These are phyloP conservation scores for Jaapia argillacea DNA, from an alignment of 768 basidiomycete species.

Conservation along the genomic window DNA sequence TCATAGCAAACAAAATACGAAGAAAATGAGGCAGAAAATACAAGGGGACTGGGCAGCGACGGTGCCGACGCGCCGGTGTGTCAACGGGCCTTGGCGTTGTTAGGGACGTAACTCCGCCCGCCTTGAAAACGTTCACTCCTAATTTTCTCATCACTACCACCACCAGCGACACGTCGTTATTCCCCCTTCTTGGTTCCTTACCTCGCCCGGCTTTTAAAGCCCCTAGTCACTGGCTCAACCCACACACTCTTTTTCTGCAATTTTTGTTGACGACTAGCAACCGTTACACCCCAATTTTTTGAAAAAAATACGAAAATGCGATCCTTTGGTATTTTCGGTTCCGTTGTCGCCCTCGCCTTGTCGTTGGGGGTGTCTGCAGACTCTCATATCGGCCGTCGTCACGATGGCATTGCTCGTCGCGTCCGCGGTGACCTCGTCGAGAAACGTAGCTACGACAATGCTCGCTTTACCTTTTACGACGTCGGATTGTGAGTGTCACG, in stretches of 20 bases:
- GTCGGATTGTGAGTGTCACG: conserved; percentile 21
- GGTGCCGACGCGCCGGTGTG: no score
- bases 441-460: conserved; percentile 12
- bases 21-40: no score
- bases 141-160: no score
- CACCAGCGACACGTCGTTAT: neutral
- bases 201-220: neutral
- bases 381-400: conserved; percentile 13
- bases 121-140: no score
- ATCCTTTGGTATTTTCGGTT: conserved; percentile 10
- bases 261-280: neutral
- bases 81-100: no score
- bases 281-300: neutral
- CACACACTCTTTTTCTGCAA: neutral
- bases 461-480: conserved; percentile 24
- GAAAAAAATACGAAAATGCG: conserved; percentile 11
- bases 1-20: no score
- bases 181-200: neutral
- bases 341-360: conserved; percentile 14
- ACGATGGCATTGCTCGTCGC: conserved; percentile 18
- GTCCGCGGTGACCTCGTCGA: conserved; percentile 8
- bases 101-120: no score
- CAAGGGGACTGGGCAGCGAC: no score
- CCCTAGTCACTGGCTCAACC: neutral
- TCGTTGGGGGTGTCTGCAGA: conserved; percentile 13